Conservation (phyloP, 202 grass and related monocot species). For the Setaria viridis region DNA sequence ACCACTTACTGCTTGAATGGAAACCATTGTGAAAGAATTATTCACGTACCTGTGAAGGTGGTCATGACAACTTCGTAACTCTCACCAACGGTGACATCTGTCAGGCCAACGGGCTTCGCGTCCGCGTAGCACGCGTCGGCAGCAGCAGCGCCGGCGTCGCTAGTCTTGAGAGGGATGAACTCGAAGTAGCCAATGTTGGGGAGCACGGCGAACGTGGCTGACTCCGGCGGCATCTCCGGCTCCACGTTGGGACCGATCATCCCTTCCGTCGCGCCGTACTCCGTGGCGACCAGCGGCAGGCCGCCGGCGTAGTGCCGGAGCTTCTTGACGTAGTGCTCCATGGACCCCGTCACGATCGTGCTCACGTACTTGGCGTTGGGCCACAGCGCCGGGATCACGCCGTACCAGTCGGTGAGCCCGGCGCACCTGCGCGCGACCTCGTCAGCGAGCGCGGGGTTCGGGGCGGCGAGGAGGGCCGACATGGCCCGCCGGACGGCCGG, state of each 20-base stretch:
- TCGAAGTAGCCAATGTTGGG: conserved; percentile 88
- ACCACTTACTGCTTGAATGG: no score
- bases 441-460: conserved; percentile 68
- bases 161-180: conserved; percentile 66
- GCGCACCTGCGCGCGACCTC: conserved; percentile 55
- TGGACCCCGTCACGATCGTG: conserved; percentile 83
- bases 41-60: conserved; percentile 70
- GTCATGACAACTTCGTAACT: conserved; percentile 84
- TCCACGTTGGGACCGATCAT: conserved; percentile 78
- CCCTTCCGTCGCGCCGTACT: conserved; percentile 81
- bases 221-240: conserved; percentile 58
- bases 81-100: conserved; percentile 73
- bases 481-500: conserved; percentile 57
- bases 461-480: conserved; percentile 50
- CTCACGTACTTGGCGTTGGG: conserved; percentile 81
- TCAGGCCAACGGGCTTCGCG: conserved; percentile 66
- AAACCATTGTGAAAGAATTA: no score
- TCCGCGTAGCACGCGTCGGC: conserved; percentile 11
- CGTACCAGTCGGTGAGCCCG: conserved; percentile 59
- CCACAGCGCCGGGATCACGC: conserved; percentile 78
- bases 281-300: conserved; percentile 72
- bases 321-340: conserved; percentile 87
- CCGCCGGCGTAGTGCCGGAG: conserved; percentile 69
- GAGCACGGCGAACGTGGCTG: conserved; percentile 67
- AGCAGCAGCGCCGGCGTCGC: neutral